phyloP scores from a whole-genome alignment of 495 filamentous ascomycete species.

The Aspergillus funiculosus region DNA sequence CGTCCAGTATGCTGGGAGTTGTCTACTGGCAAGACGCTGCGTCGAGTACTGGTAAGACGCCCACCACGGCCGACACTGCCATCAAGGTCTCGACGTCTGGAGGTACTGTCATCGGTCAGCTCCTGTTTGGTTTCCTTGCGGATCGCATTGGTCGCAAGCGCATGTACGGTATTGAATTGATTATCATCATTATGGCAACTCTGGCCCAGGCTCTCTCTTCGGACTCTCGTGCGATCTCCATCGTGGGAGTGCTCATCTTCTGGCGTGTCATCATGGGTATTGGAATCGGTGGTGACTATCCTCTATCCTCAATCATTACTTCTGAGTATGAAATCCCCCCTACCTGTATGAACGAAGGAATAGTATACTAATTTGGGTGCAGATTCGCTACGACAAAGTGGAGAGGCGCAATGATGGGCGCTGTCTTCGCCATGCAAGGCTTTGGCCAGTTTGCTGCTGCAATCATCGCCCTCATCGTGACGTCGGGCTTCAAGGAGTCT shows the following conservation, averaged over 20 bases:
- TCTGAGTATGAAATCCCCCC: conserved; percentile 33
- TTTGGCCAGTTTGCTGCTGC: conserved; percentile 48
- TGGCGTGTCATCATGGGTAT: conserved; percentile 42
- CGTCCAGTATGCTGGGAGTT: conserved; percentile 47
- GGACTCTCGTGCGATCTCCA: conserved; percentile 37
- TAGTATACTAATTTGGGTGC: background rate
- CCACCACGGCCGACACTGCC: conserved; percentile 19
- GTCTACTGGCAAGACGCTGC: conserved; percentile 42
- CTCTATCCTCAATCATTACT: conserved; percentile 48
- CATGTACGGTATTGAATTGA: conserved; percentile 52
- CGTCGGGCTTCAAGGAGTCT: conserved; percentile 9
- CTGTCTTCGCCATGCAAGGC: conserved; percentile 54
- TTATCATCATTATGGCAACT: conserved; percentile 44
- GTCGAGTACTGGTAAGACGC: conserved; percentile 12
- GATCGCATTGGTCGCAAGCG: conserved; percentile 50
- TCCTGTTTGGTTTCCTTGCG: conserved; percentile 50
- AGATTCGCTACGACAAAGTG: conserved; percentile 41
- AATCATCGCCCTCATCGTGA: conserved; percentile 24
- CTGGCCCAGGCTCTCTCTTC: conserved; percentile 35
- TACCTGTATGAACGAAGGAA: background rate
- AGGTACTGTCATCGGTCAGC: conserved; percentile 49
- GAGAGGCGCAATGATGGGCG: conserved; percentile 51
- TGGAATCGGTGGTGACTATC: conserved; percentile 44
- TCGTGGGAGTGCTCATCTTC: conserved; percentile 44
- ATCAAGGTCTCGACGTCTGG: conserved; percentile 48